Evolutionary conservation across 331 rosid genomes (phyloP), one percentile per base, ranked within the genome.

Genomic region (Cydonia oblonga): DNA sequence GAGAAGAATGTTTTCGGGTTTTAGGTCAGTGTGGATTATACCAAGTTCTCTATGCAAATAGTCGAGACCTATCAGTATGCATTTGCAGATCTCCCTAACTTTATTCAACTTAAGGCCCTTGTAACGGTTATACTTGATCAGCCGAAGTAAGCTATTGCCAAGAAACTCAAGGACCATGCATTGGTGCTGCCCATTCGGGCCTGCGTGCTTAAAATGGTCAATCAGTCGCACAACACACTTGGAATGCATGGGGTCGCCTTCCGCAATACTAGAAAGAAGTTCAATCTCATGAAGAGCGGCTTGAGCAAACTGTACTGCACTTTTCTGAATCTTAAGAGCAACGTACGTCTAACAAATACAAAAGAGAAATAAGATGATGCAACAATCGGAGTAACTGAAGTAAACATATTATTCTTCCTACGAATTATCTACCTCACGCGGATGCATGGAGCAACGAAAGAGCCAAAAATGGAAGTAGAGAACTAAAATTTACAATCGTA

Each of bases 161-260:
- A 95, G 97, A 79, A 87, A 91, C 74, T 91, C 97, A 38, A 95
- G 97, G 80, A 95, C 99, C 99, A 95, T 95, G 79, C 99, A 95
- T 7, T 79, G 90, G 79, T 95, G 97, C 83, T 95, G 97, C 75
- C 99, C 97, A 61, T 95, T 95, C 64, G 99, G 99, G 70, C 99
- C 99, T 4, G 84, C 40, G 44, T 91, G 99, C 89, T 95, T 95
- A 84, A 95, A 95, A 77, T 91, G 89, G 81, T 95, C 96, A 18
- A 95, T 79, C 78, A 95, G 89, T 26, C 87, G 88, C 73, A 91
- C 89, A 53, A 91, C 89, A 80, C 70, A 95, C 88, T 87, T 89
- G 20, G 96, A 88, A 80, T 89, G 86, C 28, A 81, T 69, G 8
- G 96, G 96, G 56, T 91, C 89, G 8, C 90, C 82, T 14, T 84